Base-by-base conservation (phyloP, 352 stramenopile genomes). In the Phytopythium chamaehyphon region DNA sequence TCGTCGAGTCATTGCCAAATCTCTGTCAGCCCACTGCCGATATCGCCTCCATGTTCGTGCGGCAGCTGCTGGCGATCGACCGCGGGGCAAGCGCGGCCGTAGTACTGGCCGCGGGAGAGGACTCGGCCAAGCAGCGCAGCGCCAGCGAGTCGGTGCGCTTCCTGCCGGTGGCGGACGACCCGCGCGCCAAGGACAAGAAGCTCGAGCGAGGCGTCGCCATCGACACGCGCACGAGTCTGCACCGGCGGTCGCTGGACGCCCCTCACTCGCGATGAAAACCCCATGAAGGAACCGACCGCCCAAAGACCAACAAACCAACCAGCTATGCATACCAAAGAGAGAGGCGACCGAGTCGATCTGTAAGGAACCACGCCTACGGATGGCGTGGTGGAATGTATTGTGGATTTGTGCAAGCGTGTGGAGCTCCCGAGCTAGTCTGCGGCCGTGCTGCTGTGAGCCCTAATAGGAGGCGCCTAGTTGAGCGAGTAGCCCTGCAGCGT, bases 401-500 rank as follows among this genome's bases (percentile, higher is more conserved):
- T 42, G 37, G 37, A 42, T 42, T 42, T 42, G 28, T 10, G 28
- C 5, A 33, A 33, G 28, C 28, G 28, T 10, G 9, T 33, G 28
- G 28, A 33, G 28, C 28, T 33, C 28, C 9, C 28, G 9, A 33
- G 28, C 28, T 33, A 33, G 28, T 33, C 28, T 10, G 28, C 5
- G 28, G 9, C 28, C 28, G 28, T 33, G 28, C 28, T 33, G 28
- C 28, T 10, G 28, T 10, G 28, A 33, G 9, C 28, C 28, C 28
- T 33, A 33, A 35, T 35, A 36, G 40, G 18, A 18, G 40, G 15
- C 18, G 19, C 42, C 57, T 83, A 86, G 51, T 58, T 82, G 49
- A 72, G 55, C 23, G 73, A 69, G 65, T 88, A 88, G 40, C 76
- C 76, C 45, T 77, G 64, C 6, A 91, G 76, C 36, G 81, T 91